Evolutionary conservation across 352 stramenopile species (phyloP).

Genomic region (Saprolegnia parasitica): DNA sequence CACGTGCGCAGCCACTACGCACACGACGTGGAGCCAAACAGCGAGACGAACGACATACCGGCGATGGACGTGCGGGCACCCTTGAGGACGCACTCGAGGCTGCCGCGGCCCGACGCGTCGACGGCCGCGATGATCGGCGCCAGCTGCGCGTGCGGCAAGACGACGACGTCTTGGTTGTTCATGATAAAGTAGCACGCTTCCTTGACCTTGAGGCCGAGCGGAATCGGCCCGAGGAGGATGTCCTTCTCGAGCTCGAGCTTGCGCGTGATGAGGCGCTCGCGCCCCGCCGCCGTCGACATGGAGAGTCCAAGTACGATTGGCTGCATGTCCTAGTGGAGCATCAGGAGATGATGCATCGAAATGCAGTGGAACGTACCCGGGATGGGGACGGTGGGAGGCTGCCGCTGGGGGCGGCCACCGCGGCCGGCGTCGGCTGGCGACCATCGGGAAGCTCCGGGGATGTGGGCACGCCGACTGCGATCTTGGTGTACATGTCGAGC

Average conservation of each 20-base stretch:
- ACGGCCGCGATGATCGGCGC: neutral
- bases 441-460: neutral
- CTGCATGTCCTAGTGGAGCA: neutral
- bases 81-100: constrained; percentile 10
- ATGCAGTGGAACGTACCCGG: neutral
- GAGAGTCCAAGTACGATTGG: constrained; percentile 2
- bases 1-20: neutral
- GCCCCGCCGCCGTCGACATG: constrained; percentile 1
- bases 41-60: neutral
- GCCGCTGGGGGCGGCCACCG: neutral
- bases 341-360: neutral
- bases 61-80: neutral
- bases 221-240: constrained; percentile 3
- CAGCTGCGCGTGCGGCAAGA: neutral
- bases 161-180: constrained; percentile 15
- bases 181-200: constrained; percentile 11
- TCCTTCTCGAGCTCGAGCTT: constrained; percentile 22
- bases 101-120: neutral
- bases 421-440: neutral
- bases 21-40: neutral
- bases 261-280: constrained; percentile 19
- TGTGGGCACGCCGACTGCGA: neutral
- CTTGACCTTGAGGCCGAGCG: neutral
- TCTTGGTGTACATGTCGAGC: constrained; percentile 34
- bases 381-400: neutral